Evolutionary conservation across 2,329 filamentous ascomycete species (phyloP).

Genomic region (Xylaria digitata): DNA sequence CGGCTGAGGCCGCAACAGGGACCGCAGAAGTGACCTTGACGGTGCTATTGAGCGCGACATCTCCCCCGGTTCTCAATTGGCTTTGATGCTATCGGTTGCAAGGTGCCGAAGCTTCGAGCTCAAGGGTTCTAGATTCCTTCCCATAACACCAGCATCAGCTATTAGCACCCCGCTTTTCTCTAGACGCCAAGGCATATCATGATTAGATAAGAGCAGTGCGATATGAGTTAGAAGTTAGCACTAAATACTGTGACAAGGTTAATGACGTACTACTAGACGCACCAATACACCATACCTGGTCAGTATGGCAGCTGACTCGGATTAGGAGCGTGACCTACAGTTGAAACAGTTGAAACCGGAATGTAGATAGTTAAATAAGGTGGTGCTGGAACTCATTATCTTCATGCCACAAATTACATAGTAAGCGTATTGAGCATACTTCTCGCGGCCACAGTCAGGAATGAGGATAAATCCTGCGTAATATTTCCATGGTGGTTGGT

Average conservation of each 20-base stretch:
- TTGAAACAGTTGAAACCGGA: not conserved
- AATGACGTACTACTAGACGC: conserved; percentile 23
- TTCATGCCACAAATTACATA: not conserved
- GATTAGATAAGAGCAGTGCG: conserved; percentile 26
- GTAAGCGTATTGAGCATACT: not conserved
- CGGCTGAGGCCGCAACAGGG: conserved; percentile 30
- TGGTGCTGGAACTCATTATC: conserved; percentile 4
- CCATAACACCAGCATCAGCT: conserved; percentile 14
- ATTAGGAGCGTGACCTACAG: conserved; percentile 13
- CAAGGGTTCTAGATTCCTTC: conserved; percentile 5
- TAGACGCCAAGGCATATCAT: not conserved
- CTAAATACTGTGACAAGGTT: not conserved
- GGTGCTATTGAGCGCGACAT: conserved; percentile 44
- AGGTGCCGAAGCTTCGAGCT: conserved; percentile 14
- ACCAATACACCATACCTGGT: not conserved
- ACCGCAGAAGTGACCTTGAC: conserved; percentile 43
- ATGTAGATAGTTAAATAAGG: conserved; percentile 1
- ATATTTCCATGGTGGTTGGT: conserved; percentile 16
- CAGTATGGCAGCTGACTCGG: conserved; percentile 21
- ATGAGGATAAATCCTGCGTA: conserved; percentile 18
- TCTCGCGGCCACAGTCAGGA: conserved; percentile 17
- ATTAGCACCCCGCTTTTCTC: conserved; percentile 11
- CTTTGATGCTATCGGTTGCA: conserved; percentile 4
- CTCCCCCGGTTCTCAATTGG: conserved; percentile 18
- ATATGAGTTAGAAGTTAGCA: too few species aligned